These are phyloP conservation scores for Chaetomidium leptoderma DNA, from an alignment of 495 filamentous ascomycete genomes.

Conservation along the genomic window DNA sequence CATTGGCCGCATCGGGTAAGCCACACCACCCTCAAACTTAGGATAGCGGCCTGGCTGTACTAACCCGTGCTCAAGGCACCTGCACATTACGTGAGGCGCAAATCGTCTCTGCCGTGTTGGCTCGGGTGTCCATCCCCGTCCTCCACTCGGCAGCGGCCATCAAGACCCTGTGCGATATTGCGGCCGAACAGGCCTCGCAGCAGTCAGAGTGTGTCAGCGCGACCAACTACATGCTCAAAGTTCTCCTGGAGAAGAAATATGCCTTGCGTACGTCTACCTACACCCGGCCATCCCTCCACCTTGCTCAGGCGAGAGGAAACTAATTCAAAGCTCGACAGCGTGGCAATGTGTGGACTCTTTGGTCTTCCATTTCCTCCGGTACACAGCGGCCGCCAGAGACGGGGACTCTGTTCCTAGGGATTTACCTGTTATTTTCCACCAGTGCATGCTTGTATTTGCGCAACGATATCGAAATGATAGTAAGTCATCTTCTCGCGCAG, in stretches of 20 bases:
- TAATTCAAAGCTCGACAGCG: conserved; percentile 19
- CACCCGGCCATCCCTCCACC: too few species aligned
- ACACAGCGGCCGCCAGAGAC: conserved; percentile 50
- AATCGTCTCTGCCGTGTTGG: conserved; percentile 79
- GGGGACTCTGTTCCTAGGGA: conserved; percentile 17
- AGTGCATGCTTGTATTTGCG: conserved; percentile 79
- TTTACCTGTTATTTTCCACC: conserved; percentile 79
- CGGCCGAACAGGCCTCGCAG: conserved; percentile 73
- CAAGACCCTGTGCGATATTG: conserved; percentile 86
- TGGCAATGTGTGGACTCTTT: conserved; percentile 91
- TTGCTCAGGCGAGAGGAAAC: background rate
- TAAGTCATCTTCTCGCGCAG: conserved; percentile 42
- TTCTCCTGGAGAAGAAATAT: conserved; percentile 93
- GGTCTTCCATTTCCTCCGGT: conserved; percentile 94
- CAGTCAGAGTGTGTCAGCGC: conserved; percentile 72
- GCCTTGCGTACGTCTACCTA: conserved; percentile 59
- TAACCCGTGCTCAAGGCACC: conserved; percentile 39
- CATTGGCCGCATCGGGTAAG: conserved; percentile 63
- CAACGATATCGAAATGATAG: conserved; percentile 80
- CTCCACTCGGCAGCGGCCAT: conserved; percentile 90
- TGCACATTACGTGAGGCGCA: conserved; percentile 89
- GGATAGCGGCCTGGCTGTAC: background rate
- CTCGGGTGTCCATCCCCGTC: conserved; percentile 72
- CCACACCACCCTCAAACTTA: background rate
- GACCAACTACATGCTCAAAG: conserved; percentile 88